Conservation (phyloP, 2,329 filamentous ascomycete genomes). For the Colletotrichum tropicale region DNA sequence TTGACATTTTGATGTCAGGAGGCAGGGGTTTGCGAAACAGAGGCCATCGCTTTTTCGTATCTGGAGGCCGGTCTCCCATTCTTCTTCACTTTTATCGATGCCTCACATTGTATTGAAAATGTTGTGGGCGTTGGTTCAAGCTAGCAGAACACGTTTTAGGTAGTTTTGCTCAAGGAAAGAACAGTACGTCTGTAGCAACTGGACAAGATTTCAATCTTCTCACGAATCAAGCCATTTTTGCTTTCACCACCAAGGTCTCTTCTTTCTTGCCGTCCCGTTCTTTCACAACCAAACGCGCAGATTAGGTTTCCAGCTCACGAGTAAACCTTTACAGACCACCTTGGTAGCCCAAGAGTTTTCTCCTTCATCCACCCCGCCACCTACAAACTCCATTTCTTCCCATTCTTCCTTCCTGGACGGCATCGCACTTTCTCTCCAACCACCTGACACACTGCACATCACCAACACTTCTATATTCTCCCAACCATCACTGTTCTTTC, state of each 20-base stretch:
- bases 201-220: fast-evolving
- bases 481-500: fast-evolving
- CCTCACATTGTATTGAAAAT: neutral
- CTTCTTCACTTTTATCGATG: neutral
- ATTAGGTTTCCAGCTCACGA: neutral
- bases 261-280: neutral
- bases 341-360: neutral
- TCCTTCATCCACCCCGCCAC: neutral
- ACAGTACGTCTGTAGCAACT: neutral
- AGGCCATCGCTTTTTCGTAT: neutral
- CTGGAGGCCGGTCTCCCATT: fast-evolving
- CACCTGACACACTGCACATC: neutral
- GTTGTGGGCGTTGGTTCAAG: neutral
- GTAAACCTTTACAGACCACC: neutral
- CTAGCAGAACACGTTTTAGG: neutral
- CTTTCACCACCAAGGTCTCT: neutral
- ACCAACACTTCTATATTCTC: neutral
- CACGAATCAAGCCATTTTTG: neutral
- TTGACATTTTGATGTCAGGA: too few species aligned
- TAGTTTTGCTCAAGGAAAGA: too few species aligned
- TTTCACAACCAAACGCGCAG: neutral
- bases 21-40: neutral
- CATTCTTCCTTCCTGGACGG: neutral
- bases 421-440: neutral
- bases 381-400: neutral